phyloP scores from a whole-genome alignment of 2,329 filamentous ascomycete species.

The Pseudopyrenochaeta lycopersici region DNA sequence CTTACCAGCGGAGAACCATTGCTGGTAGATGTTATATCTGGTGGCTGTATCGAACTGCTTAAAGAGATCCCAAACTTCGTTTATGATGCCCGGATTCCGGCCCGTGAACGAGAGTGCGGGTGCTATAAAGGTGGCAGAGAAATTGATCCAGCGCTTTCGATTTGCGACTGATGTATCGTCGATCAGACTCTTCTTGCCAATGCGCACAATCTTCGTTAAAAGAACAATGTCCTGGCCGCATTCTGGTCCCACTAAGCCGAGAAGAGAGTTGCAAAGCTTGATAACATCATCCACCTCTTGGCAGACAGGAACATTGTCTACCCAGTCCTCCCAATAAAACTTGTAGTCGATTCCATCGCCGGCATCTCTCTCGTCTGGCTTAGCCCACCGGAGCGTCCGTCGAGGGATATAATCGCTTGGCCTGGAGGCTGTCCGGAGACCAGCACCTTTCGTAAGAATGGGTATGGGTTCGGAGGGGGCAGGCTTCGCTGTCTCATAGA shows the following conservation, averaged over 20 bases:
- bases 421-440: slow-evolving; percentile 70
- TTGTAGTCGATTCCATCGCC: slow-evolving; percentile 80
- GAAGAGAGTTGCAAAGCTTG: slow-evolving; percentile 80
- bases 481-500: slow-evolving; percentile 67
- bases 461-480: slow-evolving; percentile 53
- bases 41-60: slow-evolving; percentile 78
- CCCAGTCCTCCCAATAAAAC: slow-evolving; percentile 98
- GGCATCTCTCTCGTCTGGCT: slow-evolving; percentile 78
- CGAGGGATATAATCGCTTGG: slow-evolving; percentile 65
- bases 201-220: slow-evolving; percentile 82
- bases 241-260: slow-evolving; percentile 86
- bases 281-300: slow-evolving; percentile 92
- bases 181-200: slow-evolving; percentile 78
- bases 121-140: slow-evolving; percentile 84
- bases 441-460: slow-evolving; percentile 50
- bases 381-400: slow-evolving; percentile 82
- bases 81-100: slow-evolving; percentile 82
- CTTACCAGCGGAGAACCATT: slow-evolving; percentile 72
- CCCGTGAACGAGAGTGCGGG: slow-evolving; percentile 88
- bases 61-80: slow-evolving; percentile 86
- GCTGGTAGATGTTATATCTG: slow-evolving; percentile 88
- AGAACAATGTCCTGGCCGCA: slow-evolving; percentile 85
- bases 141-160: slow-evolving; percentile 79
- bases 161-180: slow-evolving; percentile 77
- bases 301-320: slow-evolving; percentile 90